Percentiles rank a stretch among this genome's conserved stretches.
These are phyloP conservation scores for Ceratobasidium sp. DNA, from an alignment of 1,284 basidiomycete species.

Conservation along the genomic window DNA sequence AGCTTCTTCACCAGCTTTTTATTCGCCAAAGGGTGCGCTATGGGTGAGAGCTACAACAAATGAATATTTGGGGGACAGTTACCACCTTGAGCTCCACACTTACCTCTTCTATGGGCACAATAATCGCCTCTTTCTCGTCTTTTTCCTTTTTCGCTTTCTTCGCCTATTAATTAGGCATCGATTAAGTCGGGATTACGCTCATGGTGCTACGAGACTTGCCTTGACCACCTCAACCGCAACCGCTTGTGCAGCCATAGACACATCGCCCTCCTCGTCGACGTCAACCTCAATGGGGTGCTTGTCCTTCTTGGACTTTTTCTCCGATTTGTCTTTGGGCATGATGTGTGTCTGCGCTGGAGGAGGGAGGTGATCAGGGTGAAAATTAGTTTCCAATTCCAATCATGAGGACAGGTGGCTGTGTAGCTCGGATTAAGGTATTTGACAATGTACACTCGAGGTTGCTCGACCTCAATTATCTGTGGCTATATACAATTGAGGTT, in stretches of 20 bases:
- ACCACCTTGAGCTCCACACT: neutral
- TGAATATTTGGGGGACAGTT: neutral
- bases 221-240: conserved; percentile 46
- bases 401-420: conserved; percentile 37
- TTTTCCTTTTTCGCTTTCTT: conserved; percentile 48
- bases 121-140: conserved; percentile 63
- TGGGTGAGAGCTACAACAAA: conserved; percentile 68
- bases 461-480: neutral
- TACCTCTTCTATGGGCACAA: conserved; percentile 75
- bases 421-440: neutral
- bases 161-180: conserved; percentile 44
- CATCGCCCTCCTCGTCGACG: conserved; percentile 47
- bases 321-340: conserved; percentile 75
- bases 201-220: neutral
- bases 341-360: neutral
- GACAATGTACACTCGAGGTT: neutral
- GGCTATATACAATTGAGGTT: neutral
- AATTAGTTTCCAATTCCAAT: conserved; percentile 35
- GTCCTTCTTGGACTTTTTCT: conserved; percentile 60
- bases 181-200: neutral
- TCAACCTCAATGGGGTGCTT: conserved; percentile 46
- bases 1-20: conserved; percentile 92
- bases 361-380: conserved; percentile 30
- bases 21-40: conserved; percentile 88
- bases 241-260: conserved; percentile 45